Base-by-base conservation (phyloP, 352 stramenopile species). In the Globisporangium polare region DNA sequence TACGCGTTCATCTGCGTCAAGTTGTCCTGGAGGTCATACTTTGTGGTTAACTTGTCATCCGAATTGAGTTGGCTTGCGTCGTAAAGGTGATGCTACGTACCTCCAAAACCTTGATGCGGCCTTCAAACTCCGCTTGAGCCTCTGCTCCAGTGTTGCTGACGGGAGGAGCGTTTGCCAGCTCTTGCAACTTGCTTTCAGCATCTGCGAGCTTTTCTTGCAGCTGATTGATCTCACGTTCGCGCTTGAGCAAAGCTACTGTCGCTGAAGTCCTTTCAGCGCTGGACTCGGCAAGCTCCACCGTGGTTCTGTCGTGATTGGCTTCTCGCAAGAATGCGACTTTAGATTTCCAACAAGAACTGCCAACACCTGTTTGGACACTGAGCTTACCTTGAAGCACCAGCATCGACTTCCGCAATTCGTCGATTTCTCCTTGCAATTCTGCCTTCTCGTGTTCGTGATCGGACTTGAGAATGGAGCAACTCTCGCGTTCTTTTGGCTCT, bases 1-100 rank as follows among this genome's bases (percentile, higher is more conserved):
- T 92, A 92, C 50, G 64, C 74, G 60, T 92, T 92, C 68, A 92
- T 86, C 52, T 92, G 83, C 17, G 69, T 71, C 62, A 92, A 59
- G 43, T 89, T 92, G 35, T 92, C 83, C 83, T 92, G 60, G 3
- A n/a, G 27, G 12, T 39, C 10, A 47, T 18, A 31, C 45, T 0
- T 52, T 56, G 13, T 26, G 13, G 68, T 62, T 26, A 60, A 22
- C 27, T 13, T 31, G 10, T 10, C 29, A 27, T 22, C 26, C n/a
- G n/a, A 15, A 54, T 26, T 22, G 27, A n/a, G 17, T n/a, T 20
- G 18, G 12, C 33, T 22, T 7, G 13, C 8, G 53, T 15, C 5
- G 43, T 15, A 1, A 24, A 42, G 13, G 15, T 17, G 2, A 58
- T 29, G 12, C 10, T 56, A 45, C 60, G 45, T 73, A 90, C 83